These are phyloP conservation scores for Solanum etuberosum DNA, from an alignment of 257 asterid genomes.

Conservation along the genomic window DNA sequence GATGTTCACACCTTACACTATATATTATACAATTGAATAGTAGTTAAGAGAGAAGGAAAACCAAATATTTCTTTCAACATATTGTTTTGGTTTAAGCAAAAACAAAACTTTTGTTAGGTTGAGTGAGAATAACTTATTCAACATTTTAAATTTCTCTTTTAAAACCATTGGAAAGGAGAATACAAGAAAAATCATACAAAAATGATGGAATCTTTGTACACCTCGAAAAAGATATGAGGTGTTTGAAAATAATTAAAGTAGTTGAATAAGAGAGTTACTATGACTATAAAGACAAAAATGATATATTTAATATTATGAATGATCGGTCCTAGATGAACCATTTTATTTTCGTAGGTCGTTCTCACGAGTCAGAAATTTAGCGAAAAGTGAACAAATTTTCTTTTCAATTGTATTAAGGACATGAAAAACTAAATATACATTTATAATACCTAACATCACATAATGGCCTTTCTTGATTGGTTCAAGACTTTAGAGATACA, in stretches of 20 bases:
- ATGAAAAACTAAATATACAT: no score
- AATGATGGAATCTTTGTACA: background rate
- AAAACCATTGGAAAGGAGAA: background rate
- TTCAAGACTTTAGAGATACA: background rate
- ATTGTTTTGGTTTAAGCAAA: constrained; percentile 56
- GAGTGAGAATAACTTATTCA: background rate
- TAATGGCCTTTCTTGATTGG: background rate
- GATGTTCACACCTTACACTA: background rate
- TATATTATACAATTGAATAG: background rate
- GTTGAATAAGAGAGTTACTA: background rate
- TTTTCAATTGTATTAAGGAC: no score
- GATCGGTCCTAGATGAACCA: background rate
- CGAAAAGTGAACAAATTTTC: background rate
- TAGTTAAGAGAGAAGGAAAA: background rate
- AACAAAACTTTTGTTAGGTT: constrained; percentile 20
- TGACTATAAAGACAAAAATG: background rate
- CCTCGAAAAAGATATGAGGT: background rate
- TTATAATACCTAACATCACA: background rate
- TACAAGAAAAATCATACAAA: background rate
- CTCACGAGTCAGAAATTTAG: background rate
- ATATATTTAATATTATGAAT: background rate
- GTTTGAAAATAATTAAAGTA: background rate
- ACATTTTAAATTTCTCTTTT: background rate
- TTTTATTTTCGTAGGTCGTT: background rate
- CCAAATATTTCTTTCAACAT: constrained; percentile 17